Conservation (phyloP, 208 protist species). For the Trypanosoma avium region DNA sequence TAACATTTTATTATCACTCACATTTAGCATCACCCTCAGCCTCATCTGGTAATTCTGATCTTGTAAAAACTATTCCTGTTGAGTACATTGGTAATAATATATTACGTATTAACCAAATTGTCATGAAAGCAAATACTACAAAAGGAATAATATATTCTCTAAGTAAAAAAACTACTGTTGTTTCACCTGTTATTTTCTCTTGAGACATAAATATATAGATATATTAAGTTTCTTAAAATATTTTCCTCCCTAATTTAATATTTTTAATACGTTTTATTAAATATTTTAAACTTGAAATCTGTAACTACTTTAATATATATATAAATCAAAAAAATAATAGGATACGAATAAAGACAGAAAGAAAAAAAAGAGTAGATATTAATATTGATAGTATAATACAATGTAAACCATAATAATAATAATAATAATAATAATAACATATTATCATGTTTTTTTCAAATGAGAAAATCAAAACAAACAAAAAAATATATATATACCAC, state of each 20-base stretch:
- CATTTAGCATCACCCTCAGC: neutral
- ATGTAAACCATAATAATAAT: too few relatives aligned
- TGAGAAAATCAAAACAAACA: too few relatives aligned
- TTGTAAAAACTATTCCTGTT: conserved; percentile 30
- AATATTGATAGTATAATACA: neutral
- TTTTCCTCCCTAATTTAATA: too few relatives aligned
- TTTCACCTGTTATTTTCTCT: conserved; percentile 27
- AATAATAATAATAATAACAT: too few relatives aligned
- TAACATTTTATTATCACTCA: neutral
- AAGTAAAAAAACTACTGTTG: conserved; percentile 36
- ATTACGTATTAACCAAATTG: conserved; percentile 44
- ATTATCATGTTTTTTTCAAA: too few relatives aligned
- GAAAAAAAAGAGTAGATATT: neutral
- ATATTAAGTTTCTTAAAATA: too few relatives aligned
- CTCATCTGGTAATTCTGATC: neutral
- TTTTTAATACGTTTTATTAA: too few relatives aligned
- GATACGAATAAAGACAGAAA: conserved; percentile 8
- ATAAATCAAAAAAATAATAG: neutral
- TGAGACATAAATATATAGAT: too few relatives aligned
- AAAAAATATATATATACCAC: too few relatives aligned
- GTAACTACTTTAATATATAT: neutral
- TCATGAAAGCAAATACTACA: conserved; percentile 46
- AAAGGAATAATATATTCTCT: conserved; percentile 66
- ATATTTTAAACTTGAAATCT: too few relatives aligned
- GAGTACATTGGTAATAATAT: conserved; percentile 46